phyloP scores from a whole-genome alignment of 176 grass and related monocot genomes.

The Themeda triandra region DNA sequence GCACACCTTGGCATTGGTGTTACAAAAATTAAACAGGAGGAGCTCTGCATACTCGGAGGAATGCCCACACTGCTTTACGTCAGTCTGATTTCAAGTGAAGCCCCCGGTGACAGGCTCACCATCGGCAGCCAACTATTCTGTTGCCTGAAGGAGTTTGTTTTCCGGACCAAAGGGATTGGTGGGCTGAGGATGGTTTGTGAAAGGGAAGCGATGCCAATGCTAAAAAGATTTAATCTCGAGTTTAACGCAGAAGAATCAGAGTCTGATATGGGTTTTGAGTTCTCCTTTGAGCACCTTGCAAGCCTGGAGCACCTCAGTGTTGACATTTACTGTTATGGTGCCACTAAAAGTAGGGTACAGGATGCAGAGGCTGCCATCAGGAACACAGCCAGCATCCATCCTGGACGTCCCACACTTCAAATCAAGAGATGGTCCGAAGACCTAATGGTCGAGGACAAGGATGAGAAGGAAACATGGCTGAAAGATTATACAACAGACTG shows the following conservation, averaged over 20 bases:
- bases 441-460: background rate
- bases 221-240: background rate
- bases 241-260: background rate
- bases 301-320: background rate
- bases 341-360: background rate
- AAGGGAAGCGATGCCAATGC: background rate
- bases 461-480: background rate
- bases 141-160: constrained; percentile 2
- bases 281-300: background rate
- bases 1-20: background rate
- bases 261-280: background rate
- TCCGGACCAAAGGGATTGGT: background rate
- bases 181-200: background rate
- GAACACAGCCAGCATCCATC: background rate
- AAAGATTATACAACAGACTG: background rate
- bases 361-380: background rate
- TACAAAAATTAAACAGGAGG: background rate
- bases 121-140: background rate
- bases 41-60: background rate
- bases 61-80: background rate
- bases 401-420: background rate
- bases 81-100: background rate
- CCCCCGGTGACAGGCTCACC: background rate
- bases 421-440: background rate
- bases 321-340: background rate